These are phyloP conservation scores for Xylariales sp. DNA, from an alignment of 2,329 filamentous ascomycete species.

Conservation along the genomic window DNA sequence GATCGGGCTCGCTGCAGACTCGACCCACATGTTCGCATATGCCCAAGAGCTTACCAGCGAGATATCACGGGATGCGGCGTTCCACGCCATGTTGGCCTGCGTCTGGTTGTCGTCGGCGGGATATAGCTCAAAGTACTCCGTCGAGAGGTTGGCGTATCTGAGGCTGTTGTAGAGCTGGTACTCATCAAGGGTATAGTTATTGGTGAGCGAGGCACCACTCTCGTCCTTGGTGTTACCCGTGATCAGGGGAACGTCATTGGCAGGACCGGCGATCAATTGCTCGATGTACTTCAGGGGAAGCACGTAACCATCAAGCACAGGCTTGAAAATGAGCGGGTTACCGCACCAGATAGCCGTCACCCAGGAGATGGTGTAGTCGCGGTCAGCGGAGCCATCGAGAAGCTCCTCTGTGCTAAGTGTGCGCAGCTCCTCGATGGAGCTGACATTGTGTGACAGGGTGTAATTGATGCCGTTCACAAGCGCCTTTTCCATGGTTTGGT, in stretches of 20 bases:
- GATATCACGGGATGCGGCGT: conserved; percentile 18
- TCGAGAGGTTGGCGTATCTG: conserved; percentile 14
- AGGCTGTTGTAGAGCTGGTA: conserved; percentile 14
- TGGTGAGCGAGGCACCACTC: conserved; percentile 10
- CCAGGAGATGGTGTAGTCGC: conserved; percentile 14
- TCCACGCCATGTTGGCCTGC: conserved; percentile 14
- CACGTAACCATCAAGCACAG: conserved; percentile 23
- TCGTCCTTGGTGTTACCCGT: conserved; percentile 25
- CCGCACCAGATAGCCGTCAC: conserved; percentile 13
- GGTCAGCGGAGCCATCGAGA: conserved; percentile 11
- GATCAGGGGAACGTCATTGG: conserved; percentile 20
- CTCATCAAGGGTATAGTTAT: conserved; percentile 7
- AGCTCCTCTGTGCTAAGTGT: conserved; percentile 10
- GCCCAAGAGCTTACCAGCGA: conserved; percentile 20
- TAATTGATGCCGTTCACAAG: conserved; percentile 11
- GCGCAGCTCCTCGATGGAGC: conserved; percentile 14
- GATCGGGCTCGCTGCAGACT: conserved; percentile 15
- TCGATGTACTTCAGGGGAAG: conserved; percentile 17
- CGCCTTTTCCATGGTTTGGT: conserved; percentile 18
- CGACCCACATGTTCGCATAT: conserved; percentile 19
- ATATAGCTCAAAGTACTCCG: conserved; percentile 18
- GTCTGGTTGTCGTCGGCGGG: conserved; percentile 16
- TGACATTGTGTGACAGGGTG: conserved; percentile 13
- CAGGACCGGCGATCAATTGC: conserved; percentile 7
- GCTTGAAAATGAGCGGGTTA: conserved; percentile 20